Base-by-base conservation (phyloP, 169 alveolate genomes). In the Theileria equi region DNA sequence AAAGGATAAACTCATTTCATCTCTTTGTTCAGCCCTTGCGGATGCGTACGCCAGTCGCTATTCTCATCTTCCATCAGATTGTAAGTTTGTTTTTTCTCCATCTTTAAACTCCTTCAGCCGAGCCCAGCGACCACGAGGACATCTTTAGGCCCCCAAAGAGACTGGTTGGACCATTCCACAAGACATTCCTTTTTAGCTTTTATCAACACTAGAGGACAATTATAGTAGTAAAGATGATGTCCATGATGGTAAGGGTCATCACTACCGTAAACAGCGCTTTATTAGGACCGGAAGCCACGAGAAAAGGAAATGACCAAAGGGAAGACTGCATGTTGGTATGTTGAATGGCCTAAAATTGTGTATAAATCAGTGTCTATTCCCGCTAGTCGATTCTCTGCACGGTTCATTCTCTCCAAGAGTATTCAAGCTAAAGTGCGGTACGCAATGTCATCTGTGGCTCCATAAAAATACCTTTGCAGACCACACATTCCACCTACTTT, bases 311-410 rank as follows among this genome's bases (percentile, higher is more conserved):
- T 44, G 23, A 44, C 5, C 52, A 44, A 3, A 5, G 5, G 3
- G 26, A 52, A 52, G 28, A 25, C 3, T 52, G 61, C 49, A 52
- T 52, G 61, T 29, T 52, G 61, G 61, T 52, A 52, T 5, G 61
- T 5, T 52, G 17, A 17, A 52, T 52, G 60, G 10, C 28, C 3
- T 52, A 52, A 52, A 3, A 52, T 52, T 26, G 35, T 23, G 3
- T 52, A 38, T 38, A 38, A 13, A 38, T 26, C 28, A 52, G 61
- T 52, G 61, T 52, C 28, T 52, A 52, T 52, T 52, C 28, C 61
- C 61, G 3, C 5, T 52, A 52, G 28, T 23, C 28, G 61, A 52
- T 25, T 52, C 61, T 25, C 49, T 52, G 17, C 61, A 52, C 5
- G 61, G 61, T 5, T 52, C 61, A 52, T 21, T 21, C 17, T 52